Conservation (phyloP, 768 basidiomycete genomes). For the Termitomyces sp. region DNA sequence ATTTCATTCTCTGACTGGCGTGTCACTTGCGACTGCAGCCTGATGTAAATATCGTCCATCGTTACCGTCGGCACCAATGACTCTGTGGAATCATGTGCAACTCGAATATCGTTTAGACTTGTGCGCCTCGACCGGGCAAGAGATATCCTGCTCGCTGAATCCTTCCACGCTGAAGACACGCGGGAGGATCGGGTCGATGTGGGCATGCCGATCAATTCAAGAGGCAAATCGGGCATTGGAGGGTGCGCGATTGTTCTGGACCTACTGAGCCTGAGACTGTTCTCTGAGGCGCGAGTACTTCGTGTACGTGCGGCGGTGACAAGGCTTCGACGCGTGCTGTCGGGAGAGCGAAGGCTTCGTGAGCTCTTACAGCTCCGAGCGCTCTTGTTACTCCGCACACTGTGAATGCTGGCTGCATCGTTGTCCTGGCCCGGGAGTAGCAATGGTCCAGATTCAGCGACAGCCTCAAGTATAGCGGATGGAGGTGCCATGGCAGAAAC, state of each 20-base stretch:
- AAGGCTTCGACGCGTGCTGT: constrained; percentile 25
- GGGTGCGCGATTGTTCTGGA: constrained; percentile 19
- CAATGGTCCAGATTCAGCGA: background rate
- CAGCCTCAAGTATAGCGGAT: background rate
- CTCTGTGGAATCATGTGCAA: background rate
- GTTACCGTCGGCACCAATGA: constrained; percentile 16
- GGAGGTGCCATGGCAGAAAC: constrained; percentile 6
- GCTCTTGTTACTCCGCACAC: constrained; percentile 28
- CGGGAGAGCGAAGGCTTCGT: constrained; percentile 21
- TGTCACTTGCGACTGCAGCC: constrained; percentile 15
- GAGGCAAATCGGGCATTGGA: constrained; percentile 28
- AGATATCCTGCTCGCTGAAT: constrained; percentile 2
- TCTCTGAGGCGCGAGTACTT: constrained; percentile 54
- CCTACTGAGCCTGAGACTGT: constrained; percentile 58
- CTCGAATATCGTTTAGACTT: constrained; percentile 19
- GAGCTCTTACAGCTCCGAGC: constrained; percentile 29
- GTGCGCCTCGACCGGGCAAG: constrained; percentile 15
- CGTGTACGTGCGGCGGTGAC: constrained; percentile 64
- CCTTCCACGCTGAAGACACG: constrained; percentile 6
- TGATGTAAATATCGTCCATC: constrained; percentile 25
- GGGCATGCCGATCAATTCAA: constrained; percentile 8
- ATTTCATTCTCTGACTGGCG: constrained; percentile 18
- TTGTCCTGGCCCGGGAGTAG: constrained; percentile 21
- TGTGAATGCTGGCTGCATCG: constrained; percentile 36
- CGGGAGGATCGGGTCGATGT: constrained; percentile 1